Evolutionary conservation across 2,329 filamentous ascomycete genomes (phyloP), one percentile per base, ranked within the genome.

Genomic region (Neofusicoccum cordaticola): DNA sequence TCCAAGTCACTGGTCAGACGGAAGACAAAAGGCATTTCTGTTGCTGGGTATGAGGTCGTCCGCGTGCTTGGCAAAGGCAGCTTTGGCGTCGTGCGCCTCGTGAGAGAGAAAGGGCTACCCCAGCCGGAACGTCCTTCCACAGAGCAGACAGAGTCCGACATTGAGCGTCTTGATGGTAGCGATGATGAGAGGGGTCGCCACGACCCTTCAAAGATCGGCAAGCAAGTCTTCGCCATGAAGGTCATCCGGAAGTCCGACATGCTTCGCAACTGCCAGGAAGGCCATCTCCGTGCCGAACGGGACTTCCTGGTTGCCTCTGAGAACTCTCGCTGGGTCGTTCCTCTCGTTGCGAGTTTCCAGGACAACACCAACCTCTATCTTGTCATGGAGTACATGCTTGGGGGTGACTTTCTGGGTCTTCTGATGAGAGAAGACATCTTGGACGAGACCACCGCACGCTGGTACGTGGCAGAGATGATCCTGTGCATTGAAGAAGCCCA

Each of bases 351-450:
- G 57, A 95, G 92, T 72, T 98, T 98, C 69, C 92, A 98, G 75
- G 95, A 98, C 74, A 81, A 85, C 41, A 84, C 86, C 47, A 92
- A 91, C 70, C 83, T 99, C 5, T 98, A 98, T 71, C 86, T 99
- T 5, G 90, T 97, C 61, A 97, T 98, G 93, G 93, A 98, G 66
- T 99, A 96, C 74, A 97, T 97, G 92, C 90, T 96, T 2, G 95
- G 94, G 0, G 94, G 95, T 0, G 94, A 99, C 74, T 98, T 99
- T 69, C 83, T 99, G 0, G 91, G 91, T 1, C 78, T 97, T 0
- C 80, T 99, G 15, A 90, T 97, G 63, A 88, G 93, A 15, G 91
- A 96, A 72, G 93, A 95, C 67, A 86, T 91, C 2, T 82, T 99
- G 1, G 87, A 87, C 63, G 95, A 98, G 75, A 81, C 84, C 0